Conservation (phyloP, 805 yeast genomes). For the Candida parachauliodes region DNA sequence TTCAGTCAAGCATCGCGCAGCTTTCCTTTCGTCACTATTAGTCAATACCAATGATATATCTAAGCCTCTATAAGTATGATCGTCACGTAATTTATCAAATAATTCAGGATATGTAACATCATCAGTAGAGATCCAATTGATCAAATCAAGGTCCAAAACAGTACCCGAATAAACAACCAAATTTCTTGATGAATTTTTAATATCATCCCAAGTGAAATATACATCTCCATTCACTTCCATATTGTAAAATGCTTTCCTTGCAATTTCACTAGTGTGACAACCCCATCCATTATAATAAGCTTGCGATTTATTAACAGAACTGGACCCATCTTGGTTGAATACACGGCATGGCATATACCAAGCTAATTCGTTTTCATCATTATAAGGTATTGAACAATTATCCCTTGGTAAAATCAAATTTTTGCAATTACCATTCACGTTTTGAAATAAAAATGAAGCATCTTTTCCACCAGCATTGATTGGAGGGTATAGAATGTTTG, state of each 20-base stretch:
- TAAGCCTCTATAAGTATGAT: slow-evolving; percentile 59
- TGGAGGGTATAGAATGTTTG: slow-evolving; percentile 82
- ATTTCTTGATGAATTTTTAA: slow-evolving; percentile 64
- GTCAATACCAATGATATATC: slow-evolving; percentile 77
- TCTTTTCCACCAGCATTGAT: slow-evolving; percentile 84
- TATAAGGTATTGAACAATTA: slow-evolving; percentile 66
- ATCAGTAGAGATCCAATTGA: slow-evolving; percentile 69
- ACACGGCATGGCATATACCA: slow-evolving; percentile 96
- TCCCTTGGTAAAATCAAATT: slow-evolving; percentile 68
- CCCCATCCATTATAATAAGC: slow-evolving; percentile 81
- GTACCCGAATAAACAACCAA: slow-evolving; percentile 86
- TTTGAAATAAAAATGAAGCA: slow-evolving; percentile 81
- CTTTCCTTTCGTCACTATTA: slow-evolving; percentile 60
- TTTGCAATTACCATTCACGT: slow-evolving; percentile 88
- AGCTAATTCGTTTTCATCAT: slow-evolving; percentile 57
- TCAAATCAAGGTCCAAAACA: slow-evolving; percentile 75
- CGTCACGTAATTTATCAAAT: slow-evolving; percentile 61
- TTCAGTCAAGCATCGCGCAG: slow-evolving; percentile 81
- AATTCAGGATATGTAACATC: slow-evolving; percentile 70
- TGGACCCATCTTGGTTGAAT: slow-evolving; percentile 65
- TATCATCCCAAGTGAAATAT: slow-evolving; percentile 87
- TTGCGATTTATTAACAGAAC: slow-evolving; percentile 58
- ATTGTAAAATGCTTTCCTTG: slow-evolving; percentile 65
- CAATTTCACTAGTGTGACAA: slow-evolving; percentile 74
- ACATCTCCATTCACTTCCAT: slow-evolving; percentile 67